Conservation (phyloP, 2,329 filamentous ascomycete genomes). For the Claviceps fusiformis region DNA sequence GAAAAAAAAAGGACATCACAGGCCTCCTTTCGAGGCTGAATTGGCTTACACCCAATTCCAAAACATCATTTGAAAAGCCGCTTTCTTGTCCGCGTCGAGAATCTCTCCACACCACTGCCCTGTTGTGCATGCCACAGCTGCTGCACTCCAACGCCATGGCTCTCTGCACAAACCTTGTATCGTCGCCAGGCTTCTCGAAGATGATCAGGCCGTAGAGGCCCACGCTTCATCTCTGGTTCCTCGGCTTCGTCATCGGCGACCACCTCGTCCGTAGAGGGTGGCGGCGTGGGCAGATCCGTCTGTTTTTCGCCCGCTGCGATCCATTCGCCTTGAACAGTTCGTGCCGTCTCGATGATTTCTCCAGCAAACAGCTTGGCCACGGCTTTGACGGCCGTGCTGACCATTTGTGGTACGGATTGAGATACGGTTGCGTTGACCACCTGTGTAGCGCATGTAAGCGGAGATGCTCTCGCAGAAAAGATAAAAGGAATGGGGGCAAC, state of each 20-base stretch:
- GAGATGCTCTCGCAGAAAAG: neutral
- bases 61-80: conserved; percentile 36
- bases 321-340: conserved; percentile 61
- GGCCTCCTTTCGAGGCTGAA: neutral
- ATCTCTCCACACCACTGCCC: conserved; percentile 44
- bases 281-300: conserved; percentile 33
- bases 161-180: conserved; percentile 50
- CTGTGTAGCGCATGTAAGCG: conserved; percentile 17
- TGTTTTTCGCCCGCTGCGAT: conserved; percentile 45
- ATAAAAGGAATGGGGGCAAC: neutral
- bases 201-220: conserved; percentile 60
- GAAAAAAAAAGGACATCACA: neutral
- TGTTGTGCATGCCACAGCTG: conserved; percentile 49
- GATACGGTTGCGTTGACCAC: conserved; percentile 71
- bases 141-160: conserved; percentile 47
- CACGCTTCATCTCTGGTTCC: conserved; percentile 22
- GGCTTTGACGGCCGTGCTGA: conserved; percentile 62
- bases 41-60: neutral
- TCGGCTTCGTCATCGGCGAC: conserved; percentile 19
- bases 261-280: conserved; percentile 19
- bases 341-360: conserved; percentile 59
- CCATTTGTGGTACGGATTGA: conserved; percentile 60
- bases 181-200: conserved; percentile 58
- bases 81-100: conserved; percentile 37
- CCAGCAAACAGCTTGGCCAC: conserved; percentile 68